Evolutionary conservation across 2,329 filamentous ascomycete species (phyloP).

Genomic region (Aspergillus fijiensis): DNA sequence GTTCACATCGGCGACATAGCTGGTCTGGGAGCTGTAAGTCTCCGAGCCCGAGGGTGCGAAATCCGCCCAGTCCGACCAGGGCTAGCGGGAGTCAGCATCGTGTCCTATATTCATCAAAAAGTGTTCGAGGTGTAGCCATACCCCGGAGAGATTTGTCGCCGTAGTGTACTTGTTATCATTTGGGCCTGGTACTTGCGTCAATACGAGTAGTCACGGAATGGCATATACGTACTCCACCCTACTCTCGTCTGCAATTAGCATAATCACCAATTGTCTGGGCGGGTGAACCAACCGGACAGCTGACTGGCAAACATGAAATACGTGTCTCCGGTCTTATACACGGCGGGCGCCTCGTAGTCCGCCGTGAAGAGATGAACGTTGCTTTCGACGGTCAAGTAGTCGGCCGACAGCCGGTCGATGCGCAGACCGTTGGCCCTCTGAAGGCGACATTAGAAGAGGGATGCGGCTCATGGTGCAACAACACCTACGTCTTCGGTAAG

Average conservation of each 20-base stretch:
- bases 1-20: constrained; percentile 51
- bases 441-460: not conserved
- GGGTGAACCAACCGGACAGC: constrained; percentile 35
- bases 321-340: constrained; percentile 59
- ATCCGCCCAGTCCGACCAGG: constrained; percentile 61
- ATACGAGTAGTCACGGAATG: not conserved
- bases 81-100: not conserved
- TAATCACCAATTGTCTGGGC: no score
- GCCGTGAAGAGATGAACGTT: constrained; percentile 54
- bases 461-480: no score
- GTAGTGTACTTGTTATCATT: constrained; percentile 63
- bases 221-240: constrained; percentile 15
- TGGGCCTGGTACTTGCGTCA: not conserved
- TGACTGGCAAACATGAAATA: constrained; percentile 67
- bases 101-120: no score
- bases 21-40: constrained; percentile 63
- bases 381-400: constrained; percentile 56
- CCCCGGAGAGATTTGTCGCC: constrained; percentile 56
- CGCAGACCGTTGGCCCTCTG: constrained; percentile 18
- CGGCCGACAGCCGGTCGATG: constrained; percentile 39
- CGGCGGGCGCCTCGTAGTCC: constrained; percentile 61
- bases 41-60: constrained; percentile 57
- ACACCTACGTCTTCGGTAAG: constrained; percentile 60
- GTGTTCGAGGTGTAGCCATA: not conserved
- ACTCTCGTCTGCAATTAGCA: not conserved